Conservation (phyloP, 768 basidiomycete species). For the Neoboletus brunneissimus region DNA sequence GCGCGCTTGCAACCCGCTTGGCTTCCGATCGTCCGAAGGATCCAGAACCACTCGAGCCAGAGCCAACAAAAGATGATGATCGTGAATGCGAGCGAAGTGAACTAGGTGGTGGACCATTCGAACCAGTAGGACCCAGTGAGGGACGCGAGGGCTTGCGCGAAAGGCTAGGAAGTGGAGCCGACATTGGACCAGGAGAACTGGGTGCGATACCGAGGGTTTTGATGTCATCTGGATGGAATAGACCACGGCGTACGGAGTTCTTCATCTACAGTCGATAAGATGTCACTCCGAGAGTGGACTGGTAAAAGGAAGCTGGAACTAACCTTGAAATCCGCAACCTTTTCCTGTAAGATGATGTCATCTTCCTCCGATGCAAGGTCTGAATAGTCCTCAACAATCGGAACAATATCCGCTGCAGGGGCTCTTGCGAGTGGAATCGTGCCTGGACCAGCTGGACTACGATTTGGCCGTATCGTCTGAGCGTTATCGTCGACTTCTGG, state of each 20-base stretch:
- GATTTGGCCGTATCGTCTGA: constrained; percentile 73
- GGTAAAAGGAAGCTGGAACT: constrained; percentile 8
- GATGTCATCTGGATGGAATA: constrained; percentile 90
- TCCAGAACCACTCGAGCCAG: constrained; percentile 38
- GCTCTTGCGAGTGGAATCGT: constrained; percentile 56
- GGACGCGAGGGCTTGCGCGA: constrained; percentile 53
- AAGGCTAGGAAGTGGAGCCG: constrained; percentile 63
- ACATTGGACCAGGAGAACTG: constrained; percentile 54
- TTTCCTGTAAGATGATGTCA: constrained; percentile 63
- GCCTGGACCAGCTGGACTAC: constrained; percentile 58
- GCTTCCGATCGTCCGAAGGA: constrained; percentile 72
- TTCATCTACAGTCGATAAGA: constrained; percentile 49
- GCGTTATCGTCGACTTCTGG: constrained; percentile 66
- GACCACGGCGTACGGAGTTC: constrained; percentile 65
- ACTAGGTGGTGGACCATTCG: constrained; percentile 25
- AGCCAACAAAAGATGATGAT: constrained; percentile 53
- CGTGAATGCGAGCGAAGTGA: constrained; percentile 49
- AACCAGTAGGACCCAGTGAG: constrained; percentile 44
- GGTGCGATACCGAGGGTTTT: constrained; percentile 63
- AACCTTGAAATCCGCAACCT: constrained; percentile 84
- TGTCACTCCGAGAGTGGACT: not conserved
- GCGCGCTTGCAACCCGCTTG: constrained; percentile 48
- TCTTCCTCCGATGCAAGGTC: constrained; percentile 83
- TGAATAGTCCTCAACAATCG: constrained; percentile 89
- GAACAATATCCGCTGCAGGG: constrained; percentile 57